phyloP scores from a whole-genome alignment of 352 stramenopile species.

The Thraustochytrium striatum region DNA sequence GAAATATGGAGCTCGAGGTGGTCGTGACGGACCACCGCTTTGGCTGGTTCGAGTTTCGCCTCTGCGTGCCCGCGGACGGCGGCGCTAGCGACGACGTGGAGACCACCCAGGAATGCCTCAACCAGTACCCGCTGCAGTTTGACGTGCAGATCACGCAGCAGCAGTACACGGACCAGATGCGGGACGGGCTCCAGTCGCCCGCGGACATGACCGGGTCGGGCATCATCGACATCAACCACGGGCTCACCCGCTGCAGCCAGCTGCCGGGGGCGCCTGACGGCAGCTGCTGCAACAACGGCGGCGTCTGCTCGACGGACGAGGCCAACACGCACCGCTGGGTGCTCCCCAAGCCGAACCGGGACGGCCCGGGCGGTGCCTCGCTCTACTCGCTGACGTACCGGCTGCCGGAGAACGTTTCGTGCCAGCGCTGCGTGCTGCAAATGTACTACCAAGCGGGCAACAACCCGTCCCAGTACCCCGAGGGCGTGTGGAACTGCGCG shows the following conservation, averaged over 20 bases:
- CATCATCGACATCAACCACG: background rate
- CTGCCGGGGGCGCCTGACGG: background rate
- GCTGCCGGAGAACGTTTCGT: background rate
- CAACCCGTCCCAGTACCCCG: background rate
- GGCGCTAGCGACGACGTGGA: background rate
- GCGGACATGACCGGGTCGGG: background rate
- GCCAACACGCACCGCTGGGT: constrained; percentile 25
- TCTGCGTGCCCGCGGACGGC: constrained; percentile 2
- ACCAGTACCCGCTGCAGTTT: constrained; percentile 27
- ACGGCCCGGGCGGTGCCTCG: background rate
- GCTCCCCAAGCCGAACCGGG: background rate
- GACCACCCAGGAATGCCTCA: constrained; percentile 35
- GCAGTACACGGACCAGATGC: constrained; percentile 10
- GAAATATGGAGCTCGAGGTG: background rate
- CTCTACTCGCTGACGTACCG: background rate
- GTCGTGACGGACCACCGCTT: constrained; percentile 17
- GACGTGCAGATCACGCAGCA: background rate
- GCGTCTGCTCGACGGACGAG: background rate
- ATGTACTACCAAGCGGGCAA: background rate
- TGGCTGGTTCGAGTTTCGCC: constrained; percentile 17
- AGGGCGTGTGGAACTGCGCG: constrained; percentile 17
- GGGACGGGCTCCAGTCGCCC: background rate
- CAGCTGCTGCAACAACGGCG: constrained; percentile 17
- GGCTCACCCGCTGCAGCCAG: background rate
- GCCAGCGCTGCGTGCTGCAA: constrained; percentile 21